phyloP scores from a whole-genome alignment of 495 filamentous ascomycete species.

The Neurospora terricola region DNA sequence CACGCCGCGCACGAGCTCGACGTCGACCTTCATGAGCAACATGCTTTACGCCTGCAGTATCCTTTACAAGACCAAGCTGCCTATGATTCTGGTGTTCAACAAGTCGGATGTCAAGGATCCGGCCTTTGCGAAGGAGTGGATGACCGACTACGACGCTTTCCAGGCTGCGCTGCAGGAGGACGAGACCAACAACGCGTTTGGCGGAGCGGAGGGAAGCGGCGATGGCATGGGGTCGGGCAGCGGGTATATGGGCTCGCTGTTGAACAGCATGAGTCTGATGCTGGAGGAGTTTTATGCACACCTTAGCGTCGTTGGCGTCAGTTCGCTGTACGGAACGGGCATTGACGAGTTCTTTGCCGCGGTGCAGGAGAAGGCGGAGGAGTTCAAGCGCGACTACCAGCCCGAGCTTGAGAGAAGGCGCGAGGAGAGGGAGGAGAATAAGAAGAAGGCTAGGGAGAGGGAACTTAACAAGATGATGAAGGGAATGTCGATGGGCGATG shows the following conservation, averaged over 20 bases:
- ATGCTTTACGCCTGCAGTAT: conserved; percentile 99
- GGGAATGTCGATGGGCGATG: conserved; percentile 66
- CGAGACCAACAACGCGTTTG: conserved; percentile 68
- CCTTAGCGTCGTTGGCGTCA: conserved; percentile 84
- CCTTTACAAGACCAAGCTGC: conserved; percentile 94
- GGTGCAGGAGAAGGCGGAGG: conserved; percentile 73
- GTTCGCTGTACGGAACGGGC: conserved; percentile 83
- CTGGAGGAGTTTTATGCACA: conserved; percentile 96
- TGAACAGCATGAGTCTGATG: conserved; percentile 97
- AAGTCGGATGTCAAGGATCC: conserved; percentile 94
- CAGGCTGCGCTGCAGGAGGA: conserved; percentile 73
- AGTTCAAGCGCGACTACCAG: conserved; percentile 86
- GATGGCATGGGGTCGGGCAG: conserved; percentile 53
- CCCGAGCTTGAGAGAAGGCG: conserved; percentile 79
- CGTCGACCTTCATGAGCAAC: conserved; percentile 97
- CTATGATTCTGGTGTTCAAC: conserved; percentile 98
- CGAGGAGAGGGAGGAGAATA: conserved; percentile 63
- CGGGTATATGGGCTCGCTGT: conserved; percentile 92
- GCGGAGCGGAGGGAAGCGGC: conserved; percentile 55
- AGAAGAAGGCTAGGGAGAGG: conserved; percentile 57
- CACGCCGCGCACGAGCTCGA: conserved; percentile 84
- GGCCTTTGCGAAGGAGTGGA: conserved; percentile 93
- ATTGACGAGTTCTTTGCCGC: conserved; percentile 89
- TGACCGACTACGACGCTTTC: conserved; percentile 97
- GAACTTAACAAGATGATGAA: conserved; percentile 90